Conservation (phyloP, 805 yeast species). For the Kodamaea laetipori region DNA sequence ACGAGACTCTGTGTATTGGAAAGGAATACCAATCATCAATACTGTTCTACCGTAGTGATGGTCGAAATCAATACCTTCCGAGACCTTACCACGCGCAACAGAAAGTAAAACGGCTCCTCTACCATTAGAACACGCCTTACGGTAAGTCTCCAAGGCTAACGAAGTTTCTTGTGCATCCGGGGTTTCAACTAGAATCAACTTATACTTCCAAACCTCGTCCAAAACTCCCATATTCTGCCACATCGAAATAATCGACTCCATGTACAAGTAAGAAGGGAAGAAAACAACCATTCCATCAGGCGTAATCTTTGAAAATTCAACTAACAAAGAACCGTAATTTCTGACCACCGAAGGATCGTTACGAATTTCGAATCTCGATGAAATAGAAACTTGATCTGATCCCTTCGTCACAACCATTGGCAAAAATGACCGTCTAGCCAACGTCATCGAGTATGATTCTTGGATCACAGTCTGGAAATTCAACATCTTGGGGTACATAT, state of each 20-base stretch:
- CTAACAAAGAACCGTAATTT: constrained; percentile 88
- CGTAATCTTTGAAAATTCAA: constrained; percentile 91
- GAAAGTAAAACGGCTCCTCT: constrained; percentile 95
- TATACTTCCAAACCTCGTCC: constrained; percentile 98
- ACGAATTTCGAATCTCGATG: constrained; percentile 93
- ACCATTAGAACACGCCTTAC: constrained; percentile 96
- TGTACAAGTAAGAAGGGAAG: constrained; percentile 94
- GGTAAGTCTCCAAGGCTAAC: constrained; percentile 88
- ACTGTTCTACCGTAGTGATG: constrained; percentile 98
- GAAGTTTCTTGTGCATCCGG: constrained; percentile 99
- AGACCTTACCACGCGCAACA: constrained; percentile 98
- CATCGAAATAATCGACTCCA: constrained; percentile 97
- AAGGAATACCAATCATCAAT: constrained; percentile 97
- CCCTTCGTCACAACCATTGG: constrained; percentile 98
- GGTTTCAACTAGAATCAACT: constrained; percentile 91
- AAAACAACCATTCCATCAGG: constrained; percentile 99
- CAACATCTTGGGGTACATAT: constrained; percentile 97
- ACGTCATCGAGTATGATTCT: constrained; percentile 94
- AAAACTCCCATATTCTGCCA: constrained; percentile 99
- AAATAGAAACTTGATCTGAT: constrained; percentile 95
- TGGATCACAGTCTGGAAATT: constrained; percentile 92
- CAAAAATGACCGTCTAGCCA: constrained; percentile 86
- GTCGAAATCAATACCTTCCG: constrained; percentile 99
- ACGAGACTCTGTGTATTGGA: constrained; percentile 97
- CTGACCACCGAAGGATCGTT: constrained; percentile 98